phyloP scores from a whole-genome alignment of 2,329 filamentous ascomycete species.

The Verticillium tricorpus region DNA sequence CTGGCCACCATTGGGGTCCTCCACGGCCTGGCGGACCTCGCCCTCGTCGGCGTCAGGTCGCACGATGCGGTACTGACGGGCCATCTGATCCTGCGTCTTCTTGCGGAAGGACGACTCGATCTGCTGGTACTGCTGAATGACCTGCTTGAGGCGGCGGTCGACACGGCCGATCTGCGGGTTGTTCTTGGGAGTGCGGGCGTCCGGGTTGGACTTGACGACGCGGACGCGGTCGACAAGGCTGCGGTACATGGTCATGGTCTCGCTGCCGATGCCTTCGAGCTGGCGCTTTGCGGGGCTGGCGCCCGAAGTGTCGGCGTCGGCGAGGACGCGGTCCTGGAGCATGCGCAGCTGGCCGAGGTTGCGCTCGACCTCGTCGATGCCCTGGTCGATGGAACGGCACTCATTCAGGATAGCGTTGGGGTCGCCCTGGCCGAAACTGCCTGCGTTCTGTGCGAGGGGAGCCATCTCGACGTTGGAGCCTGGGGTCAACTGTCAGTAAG shows the following conservation, averaged over 20 bases:
- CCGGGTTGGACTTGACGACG: constrained; percentile 75
- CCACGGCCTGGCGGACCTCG: constrained; percentile 73
- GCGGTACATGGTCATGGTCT: constrained; percentile 81
- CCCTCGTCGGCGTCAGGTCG: constrained; percentile 72
- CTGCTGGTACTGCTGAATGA: constrained; percentile 77
- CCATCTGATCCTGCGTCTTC: constrained; percentile 77
- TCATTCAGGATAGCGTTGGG: constrained; percentile 80
- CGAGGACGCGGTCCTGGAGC: constrained; percentile 67
- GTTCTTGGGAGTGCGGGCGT: constrained; percentile 69
- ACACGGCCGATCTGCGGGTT: constrained; percentile 75
- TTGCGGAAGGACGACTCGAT: constrained; percentile 77
- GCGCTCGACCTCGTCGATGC: constrained; percentile 68
- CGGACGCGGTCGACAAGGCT: constrained; percentile 75
- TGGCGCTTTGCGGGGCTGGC: constrained; percentile 62
- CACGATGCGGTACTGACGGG: constrained; percentile 86
- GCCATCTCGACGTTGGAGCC: constrained; percentile 66
- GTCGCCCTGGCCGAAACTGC: constrained; percentile 46
- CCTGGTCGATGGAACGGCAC: constrained; percentile 73
- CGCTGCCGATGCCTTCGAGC: constrained; percentile 68
- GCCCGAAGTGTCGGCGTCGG: constrained; percentile 67
- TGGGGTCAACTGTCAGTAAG: constrained; percentile 14
- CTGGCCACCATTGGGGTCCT: constrained; percentile 59
- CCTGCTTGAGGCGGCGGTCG: constrained; percentile 72
- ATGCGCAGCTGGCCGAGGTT: constrained; percentile 68
- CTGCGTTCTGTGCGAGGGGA: constrained; percentile 51